phyloP scores from a whole-genome alignment of 2,329 filamentous ascomycete species.

The Fusarium irregulare region DNA sequence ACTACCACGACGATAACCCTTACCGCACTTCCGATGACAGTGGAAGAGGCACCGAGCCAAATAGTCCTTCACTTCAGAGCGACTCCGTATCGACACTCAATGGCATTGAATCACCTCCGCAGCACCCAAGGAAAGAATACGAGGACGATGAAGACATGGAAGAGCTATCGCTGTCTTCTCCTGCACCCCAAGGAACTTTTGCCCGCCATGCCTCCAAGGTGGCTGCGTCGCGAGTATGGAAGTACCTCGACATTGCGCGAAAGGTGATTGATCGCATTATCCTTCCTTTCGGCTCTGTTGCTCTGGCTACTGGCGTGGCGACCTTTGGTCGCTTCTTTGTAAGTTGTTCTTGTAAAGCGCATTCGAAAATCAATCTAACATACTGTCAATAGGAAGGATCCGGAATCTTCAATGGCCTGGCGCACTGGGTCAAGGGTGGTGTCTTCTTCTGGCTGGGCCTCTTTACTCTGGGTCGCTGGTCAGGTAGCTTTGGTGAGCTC shows the following conservation, averaged over 20 bases:
- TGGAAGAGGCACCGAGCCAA: conserved; percentile 78
- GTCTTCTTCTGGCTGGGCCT: conserved; percentile 96
- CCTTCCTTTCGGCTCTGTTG: conserved; percentile 80
- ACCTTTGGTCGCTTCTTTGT: conserved; percentile 88
- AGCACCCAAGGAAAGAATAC: conserved; percentile 59
- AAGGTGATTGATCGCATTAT: conserved; percentile 79
- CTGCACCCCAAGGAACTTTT: conserved; percentile 62
- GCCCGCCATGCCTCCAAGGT: conserved; percentile 65
- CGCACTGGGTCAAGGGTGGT: conserved; percentile 93
- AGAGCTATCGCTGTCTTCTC: conserved; percentile 41
- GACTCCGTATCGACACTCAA: conserved; percentile 69
- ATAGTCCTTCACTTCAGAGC: conserved; percentile 74
- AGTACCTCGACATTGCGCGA: conserved; percentile 69
- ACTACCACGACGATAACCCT: conserved; percentile 61
- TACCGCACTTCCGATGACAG: conserved; percentile 75
- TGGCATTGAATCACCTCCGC: conserved; percentile 54
- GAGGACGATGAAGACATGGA: conserved; percentile 60
- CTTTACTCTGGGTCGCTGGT: conserved; percentile 87
- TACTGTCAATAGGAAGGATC: conserved; percentile 66
- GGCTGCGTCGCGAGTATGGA: conserved; percentile 67
- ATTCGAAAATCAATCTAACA: conserved; percentile 4
- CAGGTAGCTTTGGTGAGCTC: conserved; percentile 87
- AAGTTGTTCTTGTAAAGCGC: conserved; percentile 53
- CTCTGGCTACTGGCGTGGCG: conserved; percentile 76
- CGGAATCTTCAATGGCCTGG: conserved; percentile 83